These are phyloP conservation scores for Sugiyamaella xylanicola DNA, from an alignment of 1,139 yeast genomes.

Conservation along the genomic window DNA sequence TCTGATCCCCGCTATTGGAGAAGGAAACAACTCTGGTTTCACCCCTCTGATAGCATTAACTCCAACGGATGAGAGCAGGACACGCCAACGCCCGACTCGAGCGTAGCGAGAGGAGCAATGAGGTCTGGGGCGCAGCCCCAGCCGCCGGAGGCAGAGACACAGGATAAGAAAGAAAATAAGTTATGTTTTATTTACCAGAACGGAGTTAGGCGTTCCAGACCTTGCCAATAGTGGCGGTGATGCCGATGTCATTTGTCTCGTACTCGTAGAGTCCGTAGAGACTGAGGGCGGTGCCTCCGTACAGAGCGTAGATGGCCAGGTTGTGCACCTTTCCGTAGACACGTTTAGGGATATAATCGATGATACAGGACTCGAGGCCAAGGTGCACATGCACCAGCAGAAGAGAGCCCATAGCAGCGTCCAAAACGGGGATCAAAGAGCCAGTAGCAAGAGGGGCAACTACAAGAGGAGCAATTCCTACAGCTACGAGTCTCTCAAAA, in stretches of 20 bases:
- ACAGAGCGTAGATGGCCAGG: constrained; percentile 62
- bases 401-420: constrained; percentile 64
- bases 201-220: constrained; percentile 45
- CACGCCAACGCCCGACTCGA: not conserved
- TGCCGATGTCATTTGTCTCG: constrained; percentile 75
- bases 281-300: constrained; percentile 69
- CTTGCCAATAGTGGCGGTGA: constrained; percentile 45
- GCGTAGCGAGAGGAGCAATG: not conserved
- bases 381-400: constrained; percentile 73
- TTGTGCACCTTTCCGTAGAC: constrained; percentile 75
- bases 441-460: constrained; percentile 71
- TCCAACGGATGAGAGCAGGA: too few relatives aligned
- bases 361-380: constrained; percentile 84
- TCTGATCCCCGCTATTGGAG: too few relatives aligned
- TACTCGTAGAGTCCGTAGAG: constrained; percentile 80
- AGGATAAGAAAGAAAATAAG: not conserved
- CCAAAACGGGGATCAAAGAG: constrained; percentile 64
- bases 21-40: too few relatives aligned
- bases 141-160: not conserved
- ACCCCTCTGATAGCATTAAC: too few relatives aligned
- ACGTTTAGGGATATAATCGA: constrained; percentile 85
- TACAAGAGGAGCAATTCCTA: constrained; percentile 73
- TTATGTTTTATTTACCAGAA: not conserved
- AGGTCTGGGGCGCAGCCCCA: not conserved
- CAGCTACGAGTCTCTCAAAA: constrained; percentile 68